phyloP scores from a whole-genome alignment of 768 basidiomycete species.

The Galerina sulciceps region DNA sequence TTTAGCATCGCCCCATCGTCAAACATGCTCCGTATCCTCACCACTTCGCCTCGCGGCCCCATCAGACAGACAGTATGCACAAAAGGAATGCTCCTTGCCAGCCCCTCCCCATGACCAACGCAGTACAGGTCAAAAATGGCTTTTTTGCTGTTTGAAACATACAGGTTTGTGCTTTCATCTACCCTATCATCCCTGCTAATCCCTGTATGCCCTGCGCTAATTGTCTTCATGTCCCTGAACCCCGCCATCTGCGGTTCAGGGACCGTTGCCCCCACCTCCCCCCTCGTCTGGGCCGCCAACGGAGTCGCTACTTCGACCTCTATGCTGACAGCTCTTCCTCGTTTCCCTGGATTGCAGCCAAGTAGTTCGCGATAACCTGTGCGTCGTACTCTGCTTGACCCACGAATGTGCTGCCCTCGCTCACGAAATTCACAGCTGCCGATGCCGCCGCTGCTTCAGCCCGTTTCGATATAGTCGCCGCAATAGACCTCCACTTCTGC shows the following conservation, averaged over 20 bases:
- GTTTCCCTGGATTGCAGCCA: constrained; percentile 18
- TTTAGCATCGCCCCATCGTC: constrained; percentile 36
- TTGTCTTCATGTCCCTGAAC: background rate
- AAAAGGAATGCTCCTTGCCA: constrained; percentile 18
- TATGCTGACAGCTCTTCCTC: constrained; percentile 26
- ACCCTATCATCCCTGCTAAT: background rate
- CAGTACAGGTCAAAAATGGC: constrained; percentile 8
- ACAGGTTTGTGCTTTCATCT: background rate
- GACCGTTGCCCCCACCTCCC: background rate
- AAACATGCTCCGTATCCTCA: constrained; percentile 20
- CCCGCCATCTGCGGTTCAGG: background rate
- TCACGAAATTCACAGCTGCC: background rate
- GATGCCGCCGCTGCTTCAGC: background rate
- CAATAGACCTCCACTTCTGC: constrained; percentile 22
- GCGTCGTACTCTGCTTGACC: background rate
- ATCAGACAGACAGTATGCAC: constrained; percentile 19
- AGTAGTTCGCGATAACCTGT: background rate
- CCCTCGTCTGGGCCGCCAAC: constrained; percentile 9
- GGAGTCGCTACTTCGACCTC: background rate
- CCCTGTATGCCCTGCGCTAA: background rate
- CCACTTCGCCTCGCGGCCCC: constrained; percentile 17
- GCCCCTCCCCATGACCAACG: background rate
- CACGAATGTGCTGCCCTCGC: background rate
- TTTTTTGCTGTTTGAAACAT: background rate
- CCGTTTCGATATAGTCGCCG: constrained; percentile 1